phyloP scores from a whole-genome alignment of 177 flowering plant genomes.

The Tripterygium wilfordii region DNA sequence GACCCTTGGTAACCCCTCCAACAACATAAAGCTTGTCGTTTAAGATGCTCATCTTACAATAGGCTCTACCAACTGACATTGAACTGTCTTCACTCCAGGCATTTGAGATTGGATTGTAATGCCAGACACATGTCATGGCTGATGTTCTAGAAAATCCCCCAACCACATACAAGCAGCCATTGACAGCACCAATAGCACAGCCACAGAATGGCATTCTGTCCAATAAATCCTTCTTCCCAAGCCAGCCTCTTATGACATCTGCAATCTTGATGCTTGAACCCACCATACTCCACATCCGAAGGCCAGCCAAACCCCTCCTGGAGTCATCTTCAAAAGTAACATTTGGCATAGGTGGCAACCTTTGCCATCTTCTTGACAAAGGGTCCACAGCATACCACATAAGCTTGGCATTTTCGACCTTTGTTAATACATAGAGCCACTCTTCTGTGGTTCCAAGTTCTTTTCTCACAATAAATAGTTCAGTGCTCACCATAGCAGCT shows the following conservation, averaged over 20 bases:
- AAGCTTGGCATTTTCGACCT: constrained; percentile 48
- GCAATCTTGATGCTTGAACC: constrained; percentile 43
- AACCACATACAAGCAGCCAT: constrained; percentile 64
- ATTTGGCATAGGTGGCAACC: constrained; percentile 66
- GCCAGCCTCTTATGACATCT: constrained; percentile 55
- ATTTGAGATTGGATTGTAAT: constrained; percentile 58
- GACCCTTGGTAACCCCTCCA: constrained; percentile 68
- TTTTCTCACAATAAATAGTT: constrained; percentile 50
- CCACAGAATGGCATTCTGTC: constrained; percentile 60
- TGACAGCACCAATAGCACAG: constrained; percentile 61
- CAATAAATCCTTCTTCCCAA: constrained; percentile 46
- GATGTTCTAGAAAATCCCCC: constrained; percentile 68
- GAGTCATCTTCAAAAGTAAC: constrained; percentile 37
- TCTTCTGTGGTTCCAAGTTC: constrained; percentile 64
- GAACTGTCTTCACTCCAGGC: constrained; percentile 56
- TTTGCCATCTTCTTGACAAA: constrained; percentile 49
- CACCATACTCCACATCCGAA: constrained; percentile 40
- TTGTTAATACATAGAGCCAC: constrained; percentile 64
- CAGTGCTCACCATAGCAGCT: constrained; percentile 38
- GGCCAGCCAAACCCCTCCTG: constrained; percentile 30
- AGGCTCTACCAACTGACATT: constrained; percentile 67
- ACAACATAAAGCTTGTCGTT: constrained; percentile 64
- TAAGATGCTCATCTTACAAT: constrained; percentile 61
- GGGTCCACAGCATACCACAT: constrained; percentile 70
- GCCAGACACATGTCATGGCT: constrained; percentile 58